phyloP scores from a whole-genome alignment of 768 basidiomycete species.

The Dendrothele bispora region DNA sequence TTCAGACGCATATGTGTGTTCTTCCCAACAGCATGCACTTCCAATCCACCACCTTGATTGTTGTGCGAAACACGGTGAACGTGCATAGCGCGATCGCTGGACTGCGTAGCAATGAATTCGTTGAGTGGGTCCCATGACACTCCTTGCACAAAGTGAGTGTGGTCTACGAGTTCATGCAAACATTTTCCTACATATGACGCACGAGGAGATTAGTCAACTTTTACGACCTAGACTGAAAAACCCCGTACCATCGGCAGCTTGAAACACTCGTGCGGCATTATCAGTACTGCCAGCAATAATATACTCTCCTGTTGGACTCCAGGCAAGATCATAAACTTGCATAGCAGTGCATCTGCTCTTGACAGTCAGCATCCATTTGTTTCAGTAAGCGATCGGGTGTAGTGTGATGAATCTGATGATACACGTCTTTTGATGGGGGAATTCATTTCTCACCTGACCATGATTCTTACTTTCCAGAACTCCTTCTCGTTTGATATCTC shows the following conservation, averaged over 20 bases:
- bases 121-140: slow-evolving; percentile 99
- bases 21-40: slow-evolving; percentile 89
- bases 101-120: slow-evolving; percentile 97
- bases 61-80: slow-evolving; percentile 66
- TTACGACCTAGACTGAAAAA: not conserved
- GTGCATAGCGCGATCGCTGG: slow-evolving; percentile 94
- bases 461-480: slow-evolving; percentile 66
- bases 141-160: slow-evolving; percentile 96
- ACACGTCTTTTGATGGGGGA: too few species aligned
- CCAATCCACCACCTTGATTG: slow-evolving; percentile 69
- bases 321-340: slow-evolving; percentile 97
- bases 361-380: not conserved
- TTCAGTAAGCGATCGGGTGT: too few species aligned
- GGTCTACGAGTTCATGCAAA: slow-evolving; percentile 88
- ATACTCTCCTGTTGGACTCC: slow-evolving; percentile 95
- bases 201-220: slow-evolving; percentile 13
- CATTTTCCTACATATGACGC: slow-evolving; percentile 62
- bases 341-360: slow-evolving; percentile 90
- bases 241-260: slow-evolving; percentile 64
- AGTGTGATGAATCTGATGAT: too few species aligned
- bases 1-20: slow-evolving; percentile 61
- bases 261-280: slow-evolving; percentile 87
- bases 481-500: slow-evolving; percentile 91
- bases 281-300: slow-evolving; percentile 97
- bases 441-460: slow-evolving; percentile 10